A percentile compares a stretch with the other conserved stretches of the same genome.
Evolutionary conservation across 257 asterid species (phyloP).

Genomic region (Ligustrum vulgare): DNA sequence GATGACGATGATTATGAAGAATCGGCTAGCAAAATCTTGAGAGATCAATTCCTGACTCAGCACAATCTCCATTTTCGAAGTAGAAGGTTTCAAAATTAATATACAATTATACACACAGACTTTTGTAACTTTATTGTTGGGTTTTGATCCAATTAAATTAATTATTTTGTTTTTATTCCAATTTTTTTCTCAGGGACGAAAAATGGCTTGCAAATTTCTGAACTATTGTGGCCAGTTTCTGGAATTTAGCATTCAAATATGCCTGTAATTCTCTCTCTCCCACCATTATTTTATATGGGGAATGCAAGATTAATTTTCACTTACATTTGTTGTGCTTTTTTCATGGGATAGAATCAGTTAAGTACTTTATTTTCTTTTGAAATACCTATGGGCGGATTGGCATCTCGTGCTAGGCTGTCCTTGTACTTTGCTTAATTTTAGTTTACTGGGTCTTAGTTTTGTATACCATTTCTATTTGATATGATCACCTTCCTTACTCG

Average conservation of each 20-base stretch:
- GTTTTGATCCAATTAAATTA: not conserved
- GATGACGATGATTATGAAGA: slow-evolving; percentile 82
- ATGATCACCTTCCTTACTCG: too few species aligned
- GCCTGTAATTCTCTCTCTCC: slow-evolving; percentile 46
- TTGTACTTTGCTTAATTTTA: too few species aligned
- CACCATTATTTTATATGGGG: not conserved
- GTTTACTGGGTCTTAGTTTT: too few species aligned
- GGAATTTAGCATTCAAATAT: slow-evolving; percentile 85
- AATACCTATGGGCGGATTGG: too few species aligned
- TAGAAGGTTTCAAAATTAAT: slow-evolving; percentile 53
- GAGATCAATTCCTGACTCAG: slow-evolving; percentile 80
- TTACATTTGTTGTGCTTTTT: not conserved
- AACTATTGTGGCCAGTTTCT: slow-evolving; percentile 70
- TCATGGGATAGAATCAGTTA: not conserved
- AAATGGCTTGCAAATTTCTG: slow-evolving; percentile 76
- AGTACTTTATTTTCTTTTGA: not conserved
- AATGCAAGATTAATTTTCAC: not conserved
- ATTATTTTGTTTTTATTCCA: not conserved
- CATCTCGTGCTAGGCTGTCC: too few species aligned
- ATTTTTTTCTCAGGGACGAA: slow-evolving; percentile 55
- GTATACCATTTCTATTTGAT: too few species aligned
- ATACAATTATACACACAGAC: not conserved
- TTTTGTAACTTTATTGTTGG: not conserved
- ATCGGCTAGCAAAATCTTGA: slow-evolving; percentile 56
- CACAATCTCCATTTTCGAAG: slow-evolving; percentile 75